These are phyloP conservation scores for Eucalyptus coolabah DNA, from an alignment of 345 rosid genomes.

Conservation along the genomic window DNA sequence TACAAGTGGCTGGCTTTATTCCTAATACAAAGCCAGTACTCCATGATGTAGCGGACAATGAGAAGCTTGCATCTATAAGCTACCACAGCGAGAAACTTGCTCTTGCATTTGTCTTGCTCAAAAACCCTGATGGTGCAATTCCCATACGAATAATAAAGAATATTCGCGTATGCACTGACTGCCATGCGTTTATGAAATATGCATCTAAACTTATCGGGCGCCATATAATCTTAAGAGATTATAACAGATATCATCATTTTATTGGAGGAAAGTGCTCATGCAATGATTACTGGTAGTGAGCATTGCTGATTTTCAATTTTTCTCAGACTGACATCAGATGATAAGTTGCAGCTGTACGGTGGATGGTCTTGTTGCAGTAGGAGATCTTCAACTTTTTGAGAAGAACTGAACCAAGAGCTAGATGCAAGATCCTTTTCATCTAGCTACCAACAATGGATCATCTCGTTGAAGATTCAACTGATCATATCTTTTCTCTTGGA, in stretches of 20 bases:
- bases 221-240: slow-evolving; percentile 35
- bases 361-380: not conserved
- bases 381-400: not conserved
- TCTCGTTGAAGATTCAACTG: not conserved
- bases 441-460: not conserved
- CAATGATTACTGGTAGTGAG: slow-evolving; percentile 34
- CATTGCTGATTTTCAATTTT: not conserved
- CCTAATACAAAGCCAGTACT: slow-evolving; percentile 31
- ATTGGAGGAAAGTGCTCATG: slow-evolving; percentile 48
- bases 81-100: slow-evolving; percentile 62
- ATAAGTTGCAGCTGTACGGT: not conserved
- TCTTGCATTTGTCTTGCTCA: slow-evolving; percentile 39
- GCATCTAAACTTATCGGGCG: slow-evolving; percentile 22
- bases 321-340: not conserved
- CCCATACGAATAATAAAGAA: slow-evolving; percentile 54
- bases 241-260: slow-evolving; percentile 57
- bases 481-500: not conserved
- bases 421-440: not conserved
- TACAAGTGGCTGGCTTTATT: slow-evolving; percentile 31
- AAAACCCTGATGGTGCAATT: slow-evolving; percentile 11
- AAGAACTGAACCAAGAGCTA: not conserved
- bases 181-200: slow-evolving; percentile 51
- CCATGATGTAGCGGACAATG: slow-evolving; percentile 39
- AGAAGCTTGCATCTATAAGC: slow-evolving; percentile 36
- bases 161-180: slow-evolving; percentile 50